phyloP scores from a whole-genome alignment of 2,329 filamentous ascomycete species.

The Diaporthe capsici region DNA sequence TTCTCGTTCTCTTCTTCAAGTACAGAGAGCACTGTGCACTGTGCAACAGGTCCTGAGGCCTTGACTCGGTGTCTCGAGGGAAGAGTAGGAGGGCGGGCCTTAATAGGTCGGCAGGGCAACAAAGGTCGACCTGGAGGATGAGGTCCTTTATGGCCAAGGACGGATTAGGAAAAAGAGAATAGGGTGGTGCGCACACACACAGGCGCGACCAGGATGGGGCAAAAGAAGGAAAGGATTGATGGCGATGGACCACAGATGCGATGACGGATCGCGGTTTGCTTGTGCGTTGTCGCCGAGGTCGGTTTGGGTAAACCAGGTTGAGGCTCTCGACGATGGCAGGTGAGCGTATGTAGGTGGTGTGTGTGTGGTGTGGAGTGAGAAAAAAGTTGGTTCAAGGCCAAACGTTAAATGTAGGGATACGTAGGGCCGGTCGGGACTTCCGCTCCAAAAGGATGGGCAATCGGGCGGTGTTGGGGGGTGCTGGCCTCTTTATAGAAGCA shows the following conservation, averaged over 20 bases:
- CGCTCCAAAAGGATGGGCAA: slow-evolving; percentile 63
- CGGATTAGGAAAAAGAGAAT: slow-evolving; percentile 27
- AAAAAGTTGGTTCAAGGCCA: slow-evolving; percentile 55
- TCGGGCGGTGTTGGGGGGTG: slow-evolving; percentile 64
- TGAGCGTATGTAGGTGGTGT: slow-evolving; percentile 47
- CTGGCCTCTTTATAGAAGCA: slow-evolving; percentile 37
- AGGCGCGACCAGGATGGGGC: slow-evolving; percentile 31
- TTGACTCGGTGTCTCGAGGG: slow-evolving; percentile 42
- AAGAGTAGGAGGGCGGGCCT: slow-evolving; percentile 38
- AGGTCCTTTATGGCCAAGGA: slow-evolving; percentile 31
- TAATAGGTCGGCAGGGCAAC: slow-evolving; percentile 35
- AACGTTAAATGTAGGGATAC: slow-evolving; percentile 61
- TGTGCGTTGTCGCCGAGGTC: slow-evolving; percentile 25
- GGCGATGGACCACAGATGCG: slow-evolving; percentile 7
- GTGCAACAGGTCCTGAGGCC: slow-evolving; percentile 47
- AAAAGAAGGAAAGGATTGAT: slow-evolving; percentile 23
- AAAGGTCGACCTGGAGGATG: slow-evolving; percentile 30
- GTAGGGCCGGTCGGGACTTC: slow-evolving; percentile 70
- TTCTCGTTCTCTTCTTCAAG: slow-evolving; percentile 44
- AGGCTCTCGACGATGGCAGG: slow-evolving; percentile 40
- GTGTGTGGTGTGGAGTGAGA: slow-evolving; percentile 51
- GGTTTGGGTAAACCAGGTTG: slow-evolving; percentile 9
- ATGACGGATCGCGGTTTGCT: slow-evolving; percentile 19
- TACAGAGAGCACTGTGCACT: slow-evolving; percentile 53
- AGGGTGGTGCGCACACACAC: slow-evolving; percentile 37